phyloP scores from a whole-genome alignment of 2,329 filamentous ascomycete genomes.

The Curvularia sp. region DNA sequence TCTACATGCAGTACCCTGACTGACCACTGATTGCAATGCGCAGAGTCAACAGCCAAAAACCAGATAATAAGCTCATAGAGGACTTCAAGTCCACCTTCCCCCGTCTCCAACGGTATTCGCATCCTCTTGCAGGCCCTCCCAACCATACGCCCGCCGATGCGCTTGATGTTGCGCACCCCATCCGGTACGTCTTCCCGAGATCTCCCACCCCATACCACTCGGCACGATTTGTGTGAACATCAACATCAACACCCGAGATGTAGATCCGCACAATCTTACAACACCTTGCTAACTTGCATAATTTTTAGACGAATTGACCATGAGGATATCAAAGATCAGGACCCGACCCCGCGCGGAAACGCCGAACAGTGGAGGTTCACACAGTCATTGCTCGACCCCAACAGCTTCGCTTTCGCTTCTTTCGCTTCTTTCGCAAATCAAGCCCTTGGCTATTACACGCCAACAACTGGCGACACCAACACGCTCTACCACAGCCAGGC shows the following conservation, averaged over 20 bases:
- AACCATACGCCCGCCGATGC: constrained; percentile 58
- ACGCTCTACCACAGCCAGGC: constrained; percentile 83
- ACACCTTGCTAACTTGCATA: constrained; percentile 5
- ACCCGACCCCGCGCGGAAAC: constrained; percentile 80
- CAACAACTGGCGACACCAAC: constrained; percentile 81
- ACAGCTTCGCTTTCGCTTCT: constrained; percentile 79
- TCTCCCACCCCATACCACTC: background rate
- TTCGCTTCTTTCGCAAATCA: constrained; percentile 84
- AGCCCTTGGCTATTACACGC: constrained; percentile 83
- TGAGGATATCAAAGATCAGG: constrained; percentile 72
- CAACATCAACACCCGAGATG: constrained; percentile 3
- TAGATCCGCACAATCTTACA: too few species aligned
- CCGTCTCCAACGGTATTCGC: constrained; percentile 63
- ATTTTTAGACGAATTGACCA: constrained; percentile 54
- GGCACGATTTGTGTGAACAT: constrained; percentile 12
- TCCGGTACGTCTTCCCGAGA: constrained; percentile 51
- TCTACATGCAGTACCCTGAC: constrained; percentile 1
- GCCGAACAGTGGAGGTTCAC: constrained; percentile 88
- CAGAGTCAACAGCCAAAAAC: constrained; percentile 83
- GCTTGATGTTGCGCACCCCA: constrained; percentile 55
- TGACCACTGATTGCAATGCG: constrained; percentile 12
- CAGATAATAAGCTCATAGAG: constrained; percentile 81
- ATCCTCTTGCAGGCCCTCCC: constrained; percentile 51
- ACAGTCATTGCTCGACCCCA: constrained; percentile 85
- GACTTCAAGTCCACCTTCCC: constrained; percentile 86